Percentiles rank a stretch among this genome's conserved stretches.
phyloP scores from a whole-genome alignment of 257 asterid species.

The Lithospermum erythrorhizon region DNA sequence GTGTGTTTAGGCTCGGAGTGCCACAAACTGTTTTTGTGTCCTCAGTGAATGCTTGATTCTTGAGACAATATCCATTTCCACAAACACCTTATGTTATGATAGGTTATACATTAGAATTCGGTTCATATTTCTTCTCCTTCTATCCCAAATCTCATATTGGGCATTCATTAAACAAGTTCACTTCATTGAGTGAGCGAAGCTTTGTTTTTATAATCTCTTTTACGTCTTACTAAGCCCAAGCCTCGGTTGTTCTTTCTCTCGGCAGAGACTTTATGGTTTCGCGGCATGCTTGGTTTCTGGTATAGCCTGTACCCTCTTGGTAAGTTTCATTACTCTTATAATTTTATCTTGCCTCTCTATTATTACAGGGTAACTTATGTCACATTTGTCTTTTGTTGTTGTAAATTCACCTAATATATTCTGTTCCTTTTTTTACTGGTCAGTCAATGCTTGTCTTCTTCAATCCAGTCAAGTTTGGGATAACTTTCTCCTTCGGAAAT shows the following conservation, averaged over 20 bases:
- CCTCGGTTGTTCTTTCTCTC: slow-evolving; percentile 10
- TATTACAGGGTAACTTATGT: too few relatives aligned
- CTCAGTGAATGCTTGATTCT: not conserved
- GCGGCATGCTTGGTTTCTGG: slow-evolving; percentile 86
- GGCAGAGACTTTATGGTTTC: slow-evolving; percentile 85
- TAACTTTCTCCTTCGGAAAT: slow-evolving; percentile 92
- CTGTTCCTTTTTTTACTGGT: slow-evolving; percentile 8
- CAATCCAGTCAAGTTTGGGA: slow-evolving; percentile 93
- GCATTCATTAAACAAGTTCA: not conserved
- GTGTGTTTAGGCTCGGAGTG: too few relatives aligned
- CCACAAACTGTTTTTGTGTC: not conserved
- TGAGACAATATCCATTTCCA: not conserved
- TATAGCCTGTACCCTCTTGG: slow-evolving; percentile 85
- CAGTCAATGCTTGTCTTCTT: slow-evolving; percentile 98
- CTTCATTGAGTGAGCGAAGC: not conserved
- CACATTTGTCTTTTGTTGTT: not conserved
- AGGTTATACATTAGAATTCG: not conserved
- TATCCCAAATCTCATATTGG: not conserved
- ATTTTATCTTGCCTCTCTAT: too few relatives aligned
- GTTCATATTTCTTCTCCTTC: not conserved
- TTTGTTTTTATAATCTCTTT: slow-evolving; percentile 1
- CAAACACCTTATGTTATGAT: not conserved
- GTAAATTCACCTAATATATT: not conserved
- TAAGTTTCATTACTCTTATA: slow-evolving; percentile 17
- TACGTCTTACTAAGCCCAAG: slow-evolving; percentile 3